phyloP scores from a whole-genome alignment of 163 green algal genomes.

The Volvox carteri region DNA sequence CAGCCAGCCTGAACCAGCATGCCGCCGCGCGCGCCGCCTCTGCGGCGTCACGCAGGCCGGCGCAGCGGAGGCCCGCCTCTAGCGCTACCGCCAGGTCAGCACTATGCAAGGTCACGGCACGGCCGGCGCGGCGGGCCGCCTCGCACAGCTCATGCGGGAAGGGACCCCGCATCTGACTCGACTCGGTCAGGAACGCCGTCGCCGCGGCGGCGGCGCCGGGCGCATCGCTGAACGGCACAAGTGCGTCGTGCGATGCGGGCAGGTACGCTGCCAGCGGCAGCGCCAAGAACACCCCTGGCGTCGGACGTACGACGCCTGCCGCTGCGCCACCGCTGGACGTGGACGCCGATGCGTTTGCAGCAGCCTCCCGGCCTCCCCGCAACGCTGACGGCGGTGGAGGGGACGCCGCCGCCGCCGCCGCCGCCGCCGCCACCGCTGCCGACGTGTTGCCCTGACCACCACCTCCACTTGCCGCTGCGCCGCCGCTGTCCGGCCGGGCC shows the following conservation, averaged over 20 bases:
- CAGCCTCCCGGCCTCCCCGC: not conserved
- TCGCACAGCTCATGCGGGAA: constrained; percentile 54
- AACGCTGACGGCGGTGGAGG: not conserved
- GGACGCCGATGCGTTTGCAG: not conserved
- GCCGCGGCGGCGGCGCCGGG: constrained; percentile 19
- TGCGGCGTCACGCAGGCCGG: constrained; percentile 53
- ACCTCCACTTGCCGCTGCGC: not conserved
- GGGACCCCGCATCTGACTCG: constrained; percentile 7
- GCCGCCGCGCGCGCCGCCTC: constrained; percentile 49
- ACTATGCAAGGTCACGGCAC: constrained; percentile 41
- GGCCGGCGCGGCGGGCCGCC: constrained; percentile 23
- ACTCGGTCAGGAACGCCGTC: constrained; percentile 25
- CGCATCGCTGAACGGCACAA: not conserved
- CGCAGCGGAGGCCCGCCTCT: constrained; percentile 58
- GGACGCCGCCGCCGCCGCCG: not conserved
- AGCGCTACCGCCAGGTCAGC: constrained; percentile 47
- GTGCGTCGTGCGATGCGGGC: constrained; percentile 29
- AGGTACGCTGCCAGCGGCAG: constrained; percentile 46
- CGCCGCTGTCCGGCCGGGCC: not conserved
- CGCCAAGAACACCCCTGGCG: constrained; percentile 52
- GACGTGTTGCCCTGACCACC: constrained; percentile 6
- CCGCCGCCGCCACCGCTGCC: not conserved
- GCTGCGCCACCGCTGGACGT: not conserved
- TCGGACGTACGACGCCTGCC: not conserved
- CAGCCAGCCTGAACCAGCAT: constrained; percentile 42